These are phyloP conservation scores for Blastobotrys aristatus DNA, from an alignment of 1,139 yeast species.

Conservation along the genomic window DNA sequence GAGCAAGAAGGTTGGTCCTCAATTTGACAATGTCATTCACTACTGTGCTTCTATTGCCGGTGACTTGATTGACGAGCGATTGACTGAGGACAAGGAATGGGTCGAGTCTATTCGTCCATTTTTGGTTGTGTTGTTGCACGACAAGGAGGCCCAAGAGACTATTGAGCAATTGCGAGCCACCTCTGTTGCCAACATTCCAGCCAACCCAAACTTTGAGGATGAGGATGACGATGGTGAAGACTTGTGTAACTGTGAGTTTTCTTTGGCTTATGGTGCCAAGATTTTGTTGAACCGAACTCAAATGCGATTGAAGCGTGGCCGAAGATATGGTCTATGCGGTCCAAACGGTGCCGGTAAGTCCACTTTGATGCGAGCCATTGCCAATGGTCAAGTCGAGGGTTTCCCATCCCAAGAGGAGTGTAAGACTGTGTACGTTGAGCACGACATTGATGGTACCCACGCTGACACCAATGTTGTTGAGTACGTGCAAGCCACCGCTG, in stretches of 20 bases:
- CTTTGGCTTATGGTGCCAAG: slow-evolving; percentile 99
- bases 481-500: slow-evolving; percentile 74
- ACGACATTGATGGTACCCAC: slow-evolving; percentile 97
- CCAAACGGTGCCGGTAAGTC: slow-evolving; percentile 99
- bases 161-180: slow-evolving; percentile 93
- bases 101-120: slow-evolving; percentile 81
- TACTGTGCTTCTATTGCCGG: slow-evolving; percentile 97
- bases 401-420: slow-evolving; percentile 99
- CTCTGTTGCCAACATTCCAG: slow-evolving; percentile 97
- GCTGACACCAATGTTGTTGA: slow-evolving; percentile 92
- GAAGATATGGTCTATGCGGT: slow-evolving; percentile 99
- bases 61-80: slow-evolving; percentile 97
- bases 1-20: slow-evolving; percentile 62
- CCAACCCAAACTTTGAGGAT: slow-evolving; percentile 91
- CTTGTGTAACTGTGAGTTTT: slow-evolving; percentile 99
- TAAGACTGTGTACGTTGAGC: slow-evolving; percentile 98
- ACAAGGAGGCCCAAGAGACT: slow-evolving; percentile 82
- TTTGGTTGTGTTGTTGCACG: slow-evolving; percentile 93
- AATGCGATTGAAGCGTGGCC: slow-evolving; percentile 98
- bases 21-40: slow-evolving; percentile 68
- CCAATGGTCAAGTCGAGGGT: slow-evolving; percentile 99
- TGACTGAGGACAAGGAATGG: slow-evolving; percentile 91
- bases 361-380: slow-evolving; percentile 99
- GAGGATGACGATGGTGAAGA: slow-evolving; percentile 99
- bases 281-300: slow-evolving; percentile 99